These are phyloP conservation scores for Lactuca sativa DNA, from an alignment of 129 eudicot species.

Conservation along the genomic window DNA sequence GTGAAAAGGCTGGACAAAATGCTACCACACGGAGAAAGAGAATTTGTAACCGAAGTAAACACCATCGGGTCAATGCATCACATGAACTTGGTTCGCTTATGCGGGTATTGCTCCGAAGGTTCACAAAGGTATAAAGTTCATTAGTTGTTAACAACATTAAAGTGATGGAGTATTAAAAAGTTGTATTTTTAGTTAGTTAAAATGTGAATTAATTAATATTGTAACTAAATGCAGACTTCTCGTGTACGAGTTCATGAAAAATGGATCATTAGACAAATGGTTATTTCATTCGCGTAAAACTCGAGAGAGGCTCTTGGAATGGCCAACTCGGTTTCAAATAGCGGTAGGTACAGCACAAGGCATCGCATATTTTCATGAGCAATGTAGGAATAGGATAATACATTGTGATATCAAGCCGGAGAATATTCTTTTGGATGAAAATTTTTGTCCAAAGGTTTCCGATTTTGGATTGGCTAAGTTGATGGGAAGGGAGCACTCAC, in stretches of 20 bases:
- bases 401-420: conserved; percentile 99
- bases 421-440: conserved; percentile 80
- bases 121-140: conserved; percentile 53
- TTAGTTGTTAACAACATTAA: not conserved
- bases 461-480: conserved; percentile 93
- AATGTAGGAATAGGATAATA: conserved; percentile 82
- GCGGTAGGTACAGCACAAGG: conserved; percentile 95
- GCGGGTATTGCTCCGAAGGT: conserved; percentile 96
- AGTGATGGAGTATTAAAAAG: not conserved
- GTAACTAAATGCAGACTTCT: conserved; percentile 59
- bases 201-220: not conserved
- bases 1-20: conserved; percentile 84
- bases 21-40: conserved; percentile 88
- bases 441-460: conserved; percentile 84
- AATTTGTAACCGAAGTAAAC: conserved; percentile 87
- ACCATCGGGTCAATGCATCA: conserved; percentile 97
- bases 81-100: conserved; percentile 89
- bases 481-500: conserved; percentile 93
- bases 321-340: conserved; percentile 76
- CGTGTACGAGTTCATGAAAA: conserved; percentile 93
- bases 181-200: not conserved
- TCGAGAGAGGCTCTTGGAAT: conserved; percentile 61
- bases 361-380: conserved; percentile 94
- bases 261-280: conserved; percentile 94
- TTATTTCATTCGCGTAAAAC: conserved; percentile 56